Base-by-base conservation (phyloP, 2,329 filamentous ascomycete species). In the Fusarium beomiforme region DNA sequence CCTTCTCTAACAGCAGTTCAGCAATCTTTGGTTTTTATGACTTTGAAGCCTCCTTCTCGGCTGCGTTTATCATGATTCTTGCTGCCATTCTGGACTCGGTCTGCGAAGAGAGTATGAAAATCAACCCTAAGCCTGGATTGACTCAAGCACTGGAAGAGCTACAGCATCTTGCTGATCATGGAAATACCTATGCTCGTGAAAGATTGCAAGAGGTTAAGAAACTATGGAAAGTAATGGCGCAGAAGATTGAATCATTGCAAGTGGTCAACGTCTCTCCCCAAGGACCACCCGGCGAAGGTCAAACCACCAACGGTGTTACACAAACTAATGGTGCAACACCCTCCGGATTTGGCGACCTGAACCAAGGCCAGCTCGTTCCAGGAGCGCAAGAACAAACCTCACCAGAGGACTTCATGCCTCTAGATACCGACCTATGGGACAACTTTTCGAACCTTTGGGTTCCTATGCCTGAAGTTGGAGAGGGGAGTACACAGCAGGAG, bases 11-110 rank as follows among this genome's bases (percentile, higher is more conserved):
- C 33, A 39, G 1, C 3, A 0, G 0, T 1, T 1, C 2, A 73
- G 74, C 74, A 29, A 76, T 76, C 10, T 76, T 74, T 53, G 74
- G 74, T 7, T 76, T 76, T 41, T 76, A 75, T 2, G 75, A 76
- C 39, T 76, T 74, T 55, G 75, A 76, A 19, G 75, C 75, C 4
- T 74, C 75, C 11, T 76, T 76, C 51, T 76, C 75, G 10, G 75
- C 75, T 31, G 73, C 75, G 0, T 76, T 76, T 19, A 72, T 77
- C n/a, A 76, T 76, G 75, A 76, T 76, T 11, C 60, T 76, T 1
- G 71, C 73, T 14, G 73, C 73, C 1, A 74, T 76, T 6, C 34
- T 76, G 0, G 76, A 78, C 41, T 77, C 77, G 0, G 72, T 69
- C 9, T 73, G 75, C 34, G 69, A 78, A 4, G 75, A 77, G 5